Conservation (phyloP, 768 basidiomycete species). For the Tubosaeta sp. region DNA sequence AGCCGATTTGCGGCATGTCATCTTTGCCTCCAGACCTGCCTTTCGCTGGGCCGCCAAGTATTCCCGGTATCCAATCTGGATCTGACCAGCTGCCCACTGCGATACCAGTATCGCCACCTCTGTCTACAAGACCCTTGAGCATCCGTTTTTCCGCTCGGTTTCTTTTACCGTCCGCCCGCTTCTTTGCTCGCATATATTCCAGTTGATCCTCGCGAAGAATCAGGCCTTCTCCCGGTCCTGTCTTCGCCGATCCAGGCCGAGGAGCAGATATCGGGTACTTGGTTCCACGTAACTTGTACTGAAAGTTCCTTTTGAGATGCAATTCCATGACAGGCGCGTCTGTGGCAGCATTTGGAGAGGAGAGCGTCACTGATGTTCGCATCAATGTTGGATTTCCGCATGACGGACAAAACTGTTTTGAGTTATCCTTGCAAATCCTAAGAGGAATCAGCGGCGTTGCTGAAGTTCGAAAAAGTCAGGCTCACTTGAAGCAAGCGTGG, state of each 20-base stretch:
- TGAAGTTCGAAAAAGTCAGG: constrained; percentile 9
- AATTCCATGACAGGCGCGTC: constrained; percentile 72
- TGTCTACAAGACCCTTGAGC: constrained; percentile 55
- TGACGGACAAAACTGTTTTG: constrained; percentile 95
- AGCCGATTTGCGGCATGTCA: constrained; percentile 79
- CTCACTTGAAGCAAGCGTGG: constrained; percentile 99
- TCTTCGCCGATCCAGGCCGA: constrained; percentile 83
- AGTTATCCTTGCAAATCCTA: constrained; percentile 93
- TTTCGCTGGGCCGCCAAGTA: constrained; percentile 68
- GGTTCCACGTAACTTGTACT: constrained; percentile 87
- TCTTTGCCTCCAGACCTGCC: constrained; percentile 54
- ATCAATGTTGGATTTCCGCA: constrained; percentile 92
- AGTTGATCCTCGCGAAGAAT: constrained; percentile 91
- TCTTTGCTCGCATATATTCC: constrained; percentile 81
- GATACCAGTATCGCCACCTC: constrained; percentile 46
- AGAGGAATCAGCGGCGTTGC: not conserved
- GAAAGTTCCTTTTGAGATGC: constrained; percentile 94
- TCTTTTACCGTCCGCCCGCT: constrained; percentile 65
- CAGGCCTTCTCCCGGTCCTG: constrained; percentile 73
- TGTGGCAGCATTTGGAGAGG: constrained; percentile 56
- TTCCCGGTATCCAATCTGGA: constrained; percentile 90
- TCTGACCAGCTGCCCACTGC: constrained; percentile 85
- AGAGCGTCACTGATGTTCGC: constrained; percentile 86
- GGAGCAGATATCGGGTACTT: constrained; percentile 90
- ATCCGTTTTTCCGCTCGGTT: constrained; percentile 70